phyloP scores from a whole-genome alignment of 75 land plant species.

The Gnetum montanum region DNA sequence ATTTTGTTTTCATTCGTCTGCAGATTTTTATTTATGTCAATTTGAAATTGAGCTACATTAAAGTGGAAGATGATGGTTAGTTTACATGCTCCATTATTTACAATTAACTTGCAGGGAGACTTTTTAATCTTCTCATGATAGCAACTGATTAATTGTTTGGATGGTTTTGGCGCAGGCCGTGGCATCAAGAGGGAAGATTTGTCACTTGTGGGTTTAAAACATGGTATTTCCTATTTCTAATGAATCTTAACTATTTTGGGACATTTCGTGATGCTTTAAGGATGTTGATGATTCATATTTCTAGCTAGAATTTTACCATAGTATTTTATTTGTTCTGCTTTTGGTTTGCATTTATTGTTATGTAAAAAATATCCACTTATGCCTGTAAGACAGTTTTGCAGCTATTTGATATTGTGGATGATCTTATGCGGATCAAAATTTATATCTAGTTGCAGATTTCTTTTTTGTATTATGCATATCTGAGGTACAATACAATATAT shows the following conservation, averaged over 20 bases:
- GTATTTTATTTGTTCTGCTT: neutral
- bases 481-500: too few relatives aligned
- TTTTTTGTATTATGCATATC: too few relatives aligned
- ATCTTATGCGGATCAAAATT: too few relatives aligned
- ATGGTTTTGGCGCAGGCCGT: constrained; percentile 40
- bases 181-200: constrained; percentile 88
- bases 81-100: neutral
- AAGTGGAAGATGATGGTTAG: constrained; percentile 89
- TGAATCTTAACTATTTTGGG: too few relatives aligned
- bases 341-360: neutral
- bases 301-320: neutral
- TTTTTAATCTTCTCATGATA: too few relatives aligned
- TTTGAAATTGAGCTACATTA: constrained; percentile 39
- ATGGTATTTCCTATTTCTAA: constrained; percentile 45
- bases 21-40: constrained; percentile 59
- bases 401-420: too few relatives aligned
- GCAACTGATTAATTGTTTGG: too few relatives aligned
- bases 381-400: too few relatives aligned
- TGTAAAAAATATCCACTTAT: too few relatives aligned
- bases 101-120: neutral
- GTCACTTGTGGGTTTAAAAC: constrained; percentile 65
- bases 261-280: neutral
- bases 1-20: constrained; percentile 3
- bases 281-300: neutral
- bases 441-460: too few relatives aligned